Conservation (phyloP, 2,329 filamentous ascomycete genomes). For the Fusarium sp. region DNA sequence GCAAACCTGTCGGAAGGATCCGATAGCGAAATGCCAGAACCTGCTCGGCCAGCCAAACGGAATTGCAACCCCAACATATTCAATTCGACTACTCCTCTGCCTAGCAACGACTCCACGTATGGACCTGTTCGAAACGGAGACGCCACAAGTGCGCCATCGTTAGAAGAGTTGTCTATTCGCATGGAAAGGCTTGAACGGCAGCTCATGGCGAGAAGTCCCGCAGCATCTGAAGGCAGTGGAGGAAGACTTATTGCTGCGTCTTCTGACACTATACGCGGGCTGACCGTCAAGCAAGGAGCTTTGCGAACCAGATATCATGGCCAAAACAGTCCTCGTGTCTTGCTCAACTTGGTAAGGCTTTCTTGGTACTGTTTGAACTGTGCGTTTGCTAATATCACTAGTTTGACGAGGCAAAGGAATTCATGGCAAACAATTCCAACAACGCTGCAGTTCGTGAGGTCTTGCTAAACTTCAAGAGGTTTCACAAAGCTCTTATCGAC, state of each 20-base stretch:
- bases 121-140: conserved; percentile 52
- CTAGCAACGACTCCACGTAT: conserved; percentile 44
- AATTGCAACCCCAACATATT: conserved; percentile 50
- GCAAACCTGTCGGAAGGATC: conserved; percentile 64
- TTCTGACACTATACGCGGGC: conserved; percentile 61
- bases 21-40: conserved; percentile 54
- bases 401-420: conserved; percentile 67
- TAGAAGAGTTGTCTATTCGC: conserved; percentile 63
- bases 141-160: conserved; percentile 48
- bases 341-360: conserved; percentile 64
- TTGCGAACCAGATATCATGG: conserved; percentile 65
- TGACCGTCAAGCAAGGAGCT: conserved; percentile 62
- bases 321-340: conserved; percentile 64
- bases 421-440: conserved; percentile 59
- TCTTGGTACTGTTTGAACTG: background rate
- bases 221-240: conserved; percentile 53
- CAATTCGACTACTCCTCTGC: conserved; percentile 34
- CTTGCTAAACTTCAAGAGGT: conserved; percentile 59
- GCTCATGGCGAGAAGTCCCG: conserved; percentile 58
- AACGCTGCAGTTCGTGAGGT: conserved; percentile 58
- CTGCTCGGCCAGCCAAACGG: conserved; percentile 55
- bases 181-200: conserved; percentile 68
- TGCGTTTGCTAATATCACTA: conserved; percentile 44
- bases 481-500: conserved; percentile 62
- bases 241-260: conserved; percentile 53